A percentile compares a stretch with the other conserved stretches of the same genome.
phyloP scores from a whole-genome alignment of 768 basidiomycete species.

The Lentinula edodes region DNA sequence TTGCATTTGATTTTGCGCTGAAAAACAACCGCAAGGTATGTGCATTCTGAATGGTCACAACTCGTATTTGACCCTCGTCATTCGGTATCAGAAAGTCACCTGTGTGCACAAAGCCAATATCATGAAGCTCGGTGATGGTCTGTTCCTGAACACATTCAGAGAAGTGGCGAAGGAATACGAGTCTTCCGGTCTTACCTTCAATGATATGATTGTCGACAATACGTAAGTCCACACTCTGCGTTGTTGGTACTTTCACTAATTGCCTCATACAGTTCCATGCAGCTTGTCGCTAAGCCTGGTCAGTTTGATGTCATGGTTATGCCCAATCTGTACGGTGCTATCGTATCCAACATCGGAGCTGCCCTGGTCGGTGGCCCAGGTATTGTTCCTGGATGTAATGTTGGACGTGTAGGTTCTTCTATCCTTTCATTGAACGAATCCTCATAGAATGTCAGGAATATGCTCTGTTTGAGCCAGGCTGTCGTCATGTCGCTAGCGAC shows the following conservation, averaged over 20 bases:
- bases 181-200: constrained; percentile 83
- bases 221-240: constrained; percentile 48
- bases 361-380: constrained; percentile 98
- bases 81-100: constrained; percentile 79
- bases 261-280: constrained; percentile 77
- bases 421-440: not conserved
- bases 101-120: constrained; percentile 99
- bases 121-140: constrained; percentile 99
- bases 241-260: not conserved
- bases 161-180: constrained; percentile 95
- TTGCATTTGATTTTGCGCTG: constrained; percentile 97
- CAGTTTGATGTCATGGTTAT: constrained; percentile 99
- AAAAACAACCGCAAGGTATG: constrained; percentile 96
- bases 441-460: constrained; percentile 58
- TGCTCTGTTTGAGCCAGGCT: constrained; percentile 97
- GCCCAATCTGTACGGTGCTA: constrained; percentile 96
- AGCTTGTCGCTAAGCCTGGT: constrained; percentile 90
- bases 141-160: constrained; percentile 98
- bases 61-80: not conserved
- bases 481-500: constrained; percentile 90
- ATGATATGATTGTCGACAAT: constrained; percentile 99
- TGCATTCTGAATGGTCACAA: not conserved
- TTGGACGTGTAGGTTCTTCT: constrained; percentile 67
- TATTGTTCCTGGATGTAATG: constrained; percentile 96
- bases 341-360: constrained; percentile 97